phyloP scores from a whole-genome alignment of 768 basidiomycete species.

The Xerocomellus dryophilus region DNA sequence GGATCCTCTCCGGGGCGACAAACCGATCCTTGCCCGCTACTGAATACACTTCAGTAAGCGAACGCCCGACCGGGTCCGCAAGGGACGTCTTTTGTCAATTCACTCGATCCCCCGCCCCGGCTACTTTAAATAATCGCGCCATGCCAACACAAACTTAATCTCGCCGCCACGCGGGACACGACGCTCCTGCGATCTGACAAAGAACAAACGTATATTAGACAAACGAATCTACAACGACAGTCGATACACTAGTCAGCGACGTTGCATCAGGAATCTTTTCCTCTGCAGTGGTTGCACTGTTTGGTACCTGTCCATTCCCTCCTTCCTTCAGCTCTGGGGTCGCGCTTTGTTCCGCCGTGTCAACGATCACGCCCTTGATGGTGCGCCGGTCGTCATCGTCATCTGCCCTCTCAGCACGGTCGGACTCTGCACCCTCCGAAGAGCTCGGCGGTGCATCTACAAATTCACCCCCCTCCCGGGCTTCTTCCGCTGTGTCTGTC shows the following conservation, averaged over 20 bases:
- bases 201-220: constrained; percentile 13
- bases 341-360: constrained; percentile 13
- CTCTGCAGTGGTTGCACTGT: constrained; percentile 11
- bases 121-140: constrained; percentile 2
- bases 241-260: constrained; percentile 12
- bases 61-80: constrained; percentile 15
- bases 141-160: constrained; percentile 13
- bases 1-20: background rate
- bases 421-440: constrained; percentile 8
- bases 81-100: constrained; percentile 19
- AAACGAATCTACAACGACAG: constrained; percentile 22
- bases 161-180: constrained; percentile 4
- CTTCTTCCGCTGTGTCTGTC: constrained; percentile 21
- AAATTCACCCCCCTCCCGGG: constrained; percentile 18
- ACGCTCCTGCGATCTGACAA: background rate
- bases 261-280: constrained; percentile 22
- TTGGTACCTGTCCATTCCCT: constrained; percentile 5
- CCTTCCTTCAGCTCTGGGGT: constrained; percentile 12
- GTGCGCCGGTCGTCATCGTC: constrained; percentile 46
- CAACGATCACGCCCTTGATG: constrained; percentile 30
- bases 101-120: constrained; percentile 16
- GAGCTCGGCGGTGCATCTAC: constrained; percentile 5
- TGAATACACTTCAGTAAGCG: background rate
- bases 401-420: constrained; percentile 13
- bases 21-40: background rate